These are phyloP conservation scores for Beauveria asiatica DNA, from an alignment of 2,329 filamentous ascomycete species.

Conservation along the genomic window DNA sequence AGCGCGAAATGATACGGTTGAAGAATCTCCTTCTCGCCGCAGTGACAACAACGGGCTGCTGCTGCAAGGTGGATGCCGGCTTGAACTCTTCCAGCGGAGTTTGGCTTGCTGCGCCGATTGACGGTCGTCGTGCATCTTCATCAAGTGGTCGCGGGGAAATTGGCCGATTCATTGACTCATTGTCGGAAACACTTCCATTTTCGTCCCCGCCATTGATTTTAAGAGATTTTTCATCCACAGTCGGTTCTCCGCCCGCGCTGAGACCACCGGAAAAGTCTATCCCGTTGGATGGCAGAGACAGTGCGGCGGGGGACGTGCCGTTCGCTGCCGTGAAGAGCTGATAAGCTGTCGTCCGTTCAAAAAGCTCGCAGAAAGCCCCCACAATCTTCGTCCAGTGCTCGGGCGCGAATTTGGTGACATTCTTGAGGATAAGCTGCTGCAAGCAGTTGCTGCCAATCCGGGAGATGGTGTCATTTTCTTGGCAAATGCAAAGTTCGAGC, in stretches of 20 bases:
- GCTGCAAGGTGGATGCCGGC: constrained; percentile 65
- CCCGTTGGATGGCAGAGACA: constrained; percentile 45
- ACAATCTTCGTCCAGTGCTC: constrained; percentile 94
- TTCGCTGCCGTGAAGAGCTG: constrained; percentile 84
- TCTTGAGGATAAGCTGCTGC: constrained; percentile 92
- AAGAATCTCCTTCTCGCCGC: constrained; percentile 91
- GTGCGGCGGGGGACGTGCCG: constrained; percentile 42
- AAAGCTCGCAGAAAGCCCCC: constrained; percentile 89
- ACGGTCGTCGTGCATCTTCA: constrained; percentile 26
- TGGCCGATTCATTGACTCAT: constrained; percentile 24
- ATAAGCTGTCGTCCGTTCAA: constrained; percentile 87
- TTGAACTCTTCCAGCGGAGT: constrained; percentile 76
- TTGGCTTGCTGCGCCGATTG: constrained; percentile 24
- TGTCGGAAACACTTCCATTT: constrained; percentile 23
- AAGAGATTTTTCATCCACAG: constrained; percentile 46
- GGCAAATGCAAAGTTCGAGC: constrained; percentile 90
- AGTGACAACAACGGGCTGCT: constrained; percentile 86
- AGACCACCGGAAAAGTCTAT: constrained; percentile 39
- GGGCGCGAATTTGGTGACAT: constrained; percentile 81
- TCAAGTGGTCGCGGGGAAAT: constrained; percentile 23
- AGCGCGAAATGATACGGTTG: constrained; percentile 98
- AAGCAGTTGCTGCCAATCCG: constrained; percentile 97
- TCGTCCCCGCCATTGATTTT: constrained; percentile 50
- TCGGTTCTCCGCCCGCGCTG: constrained; percentile 31
- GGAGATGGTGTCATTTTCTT: constrained; percentile 97